Conservation (phyloP, 2,329 filamentous ascomycete species). For the Aureobasidium vineae region DNA sequence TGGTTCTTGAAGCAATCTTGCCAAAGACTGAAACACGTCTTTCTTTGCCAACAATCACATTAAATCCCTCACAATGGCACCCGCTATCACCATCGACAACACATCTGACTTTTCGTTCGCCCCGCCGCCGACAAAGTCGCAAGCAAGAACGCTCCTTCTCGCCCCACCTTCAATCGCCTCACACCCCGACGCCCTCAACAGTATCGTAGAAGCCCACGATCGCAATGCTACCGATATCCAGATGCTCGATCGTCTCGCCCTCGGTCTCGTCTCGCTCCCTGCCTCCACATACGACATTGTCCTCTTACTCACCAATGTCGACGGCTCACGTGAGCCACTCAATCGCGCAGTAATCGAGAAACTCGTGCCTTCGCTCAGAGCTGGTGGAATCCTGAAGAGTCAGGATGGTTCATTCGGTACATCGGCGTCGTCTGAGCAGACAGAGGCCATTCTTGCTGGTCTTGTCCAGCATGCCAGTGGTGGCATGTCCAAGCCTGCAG, state of each 20-base stretch:
- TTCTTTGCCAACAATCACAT: neutral
- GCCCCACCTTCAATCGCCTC: conserved; percentile 87
- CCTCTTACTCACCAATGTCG: conserved; percentile 76
- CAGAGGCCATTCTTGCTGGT: conserved; percentile 83
- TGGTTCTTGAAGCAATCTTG: conserved; percentile 1
- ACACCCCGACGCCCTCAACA: conserved; percentile 73
- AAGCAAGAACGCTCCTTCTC: conserved; percentile 70
- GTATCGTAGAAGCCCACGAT: conserved; percentile 69
- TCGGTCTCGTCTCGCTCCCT: conserved; percentile 76
- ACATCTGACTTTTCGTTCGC: conserved; percentile 39
- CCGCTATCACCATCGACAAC: conserved; percentile 42
- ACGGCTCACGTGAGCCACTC: conserved; percentile 66
- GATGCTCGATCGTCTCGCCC: conserved; percentile 91
- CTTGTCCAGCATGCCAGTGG: conserved; percentile 60
- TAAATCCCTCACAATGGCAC: conserved; percentile 38
- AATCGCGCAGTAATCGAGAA: conserved; percentile 65
- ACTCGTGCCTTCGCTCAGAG: conserved; percentile 68
- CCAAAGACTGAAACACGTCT: neutral
- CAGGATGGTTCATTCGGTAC: conserved; percentile 63
- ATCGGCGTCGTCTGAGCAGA: conserved; percentile 52
- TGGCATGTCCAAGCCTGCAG: conserved; percentile 65
- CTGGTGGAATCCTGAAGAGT: conserved; percentile 64
- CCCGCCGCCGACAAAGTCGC: conserved; percentile 35
- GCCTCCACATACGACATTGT: conserved; percentile 76
- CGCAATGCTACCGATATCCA: conserved; percentile 81